These are phyloP conservation scores for Paramecium tetraurelia DNA, from an alignment of 73 alveolate species.

Conservation along the genomic window DNA sequence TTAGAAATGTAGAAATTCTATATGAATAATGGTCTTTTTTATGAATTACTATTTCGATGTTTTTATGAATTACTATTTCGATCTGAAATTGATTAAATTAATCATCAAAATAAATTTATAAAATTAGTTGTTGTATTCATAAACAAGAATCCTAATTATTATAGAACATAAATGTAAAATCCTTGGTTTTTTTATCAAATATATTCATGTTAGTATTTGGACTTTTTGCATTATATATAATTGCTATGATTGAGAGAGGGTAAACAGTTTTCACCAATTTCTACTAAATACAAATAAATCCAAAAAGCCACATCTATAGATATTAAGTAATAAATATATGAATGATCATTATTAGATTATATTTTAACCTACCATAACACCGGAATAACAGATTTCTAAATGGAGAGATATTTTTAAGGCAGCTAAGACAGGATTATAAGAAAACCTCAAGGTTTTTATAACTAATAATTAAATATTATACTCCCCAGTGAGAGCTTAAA, in stretches of 20 bases:
- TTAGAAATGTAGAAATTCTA: too few relatives aligned
- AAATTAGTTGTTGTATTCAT: neutral
- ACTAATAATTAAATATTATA: neutral
- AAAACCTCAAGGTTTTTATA: neutral
- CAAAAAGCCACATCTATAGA: neutral
- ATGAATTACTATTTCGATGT: neutral
- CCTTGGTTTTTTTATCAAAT: neutral
- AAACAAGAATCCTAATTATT: neutral
- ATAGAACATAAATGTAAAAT: neutral
- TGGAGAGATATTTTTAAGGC: slow-evolving; percentile 3
- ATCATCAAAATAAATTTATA: neutral
- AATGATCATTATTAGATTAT: neutral
- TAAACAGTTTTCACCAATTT: neutral
- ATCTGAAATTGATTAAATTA: neutral
- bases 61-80: neutral
- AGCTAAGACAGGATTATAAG: neutral
- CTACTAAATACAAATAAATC: neutral
- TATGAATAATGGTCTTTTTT: too few relatives aligned
- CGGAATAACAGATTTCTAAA: neutral
- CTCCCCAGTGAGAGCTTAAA: neutral
- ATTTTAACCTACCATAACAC: neutral
- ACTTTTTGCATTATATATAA: neutral
- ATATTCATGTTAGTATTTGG: neutral
- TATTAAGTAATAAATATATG: neutral
- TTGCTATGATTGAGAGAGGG: neutral